Evolutionary conservation across 2,329 filamentous ascomycete genomes (phyloP).

Genomic region (Ophiosphaerella korrae): DNA sequence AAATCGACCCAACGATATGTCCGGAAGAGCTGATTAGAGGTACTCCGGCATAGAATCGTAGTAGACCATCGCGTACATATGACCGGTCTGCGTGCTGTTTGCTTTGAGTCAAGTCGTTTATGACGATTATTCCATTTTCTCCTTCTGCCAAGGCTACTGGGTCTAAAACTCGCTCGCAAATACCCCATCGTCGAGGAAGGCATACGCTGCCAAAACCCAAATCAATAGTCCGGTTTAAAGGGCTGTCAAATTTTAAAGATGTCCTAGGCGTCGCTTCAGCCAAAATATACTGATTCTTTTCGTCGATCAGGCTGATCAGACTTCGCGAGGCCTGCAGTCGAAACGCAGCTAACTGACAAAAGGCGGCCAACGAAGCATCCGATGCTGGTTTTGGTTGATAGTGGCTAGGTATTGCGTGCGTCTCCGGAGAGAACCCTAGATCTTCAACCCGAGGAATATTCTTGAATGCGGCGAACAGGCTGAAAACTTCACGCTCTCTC

Average conservation of each 20-base stretch:
- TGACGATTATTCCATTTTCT: slow-evolving; percentile 15
- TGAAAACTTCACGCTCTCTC: slow-evolving; percentile 19
- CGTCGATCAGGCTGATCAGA: slow-evolving; percentile 38
- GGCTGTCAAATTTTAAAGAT: slow-evolving; percentile 18
- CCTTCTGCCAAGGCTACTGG: slow-evolving; percentile 2
- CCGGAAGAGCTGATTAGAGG: slow-evolving; percentile 21
- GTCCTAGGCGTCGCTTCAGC: slow-evolving; percentile 38
- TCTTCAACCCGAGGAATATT: slow-evolving; percentile 11
- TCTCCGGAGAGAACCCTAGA: slow-evolving; percentile 8
- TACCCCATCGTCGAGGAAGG: slow-evolving; percentile 19
- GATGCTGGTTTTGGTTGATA: slow-evolving; percentile 15
- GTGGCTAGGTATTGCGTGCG: slow-evolving; percentile 2
- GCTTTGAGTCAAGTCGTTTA: slow-evolving; percentile 20
- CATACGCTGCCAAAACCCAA: slow-evolving; percentile 27
- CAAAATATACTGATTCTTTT: slow-evolving; percentile 36
- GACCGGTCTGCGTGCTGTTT: slow-evolving; percentile 6
- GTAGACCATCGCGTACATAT: slow-evolving; percentile 17
- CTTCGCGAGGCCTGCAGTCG: slow-evolving; percentile 31
- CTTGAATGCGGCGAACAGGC: slow-evolving; percentile 17
- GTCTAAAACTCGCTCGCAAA: slow-evolving; percentile 19
- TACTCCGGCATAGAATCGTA: slow-evolving; percentile 35
- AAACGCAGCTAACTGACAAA: slow-evolving; percentile 35
- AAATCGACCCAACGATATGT: slow-evolving; percentile 26
- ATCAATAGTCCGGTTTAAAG: slow-evolving; percentile 6
- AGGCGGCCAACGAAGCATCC: slow-evolving; percentile 30